phyloP scores from a whole-genome alignment of 2,329 filamentous ascomycete genomes.

The Coleophoma cylindrospora region DNA sequence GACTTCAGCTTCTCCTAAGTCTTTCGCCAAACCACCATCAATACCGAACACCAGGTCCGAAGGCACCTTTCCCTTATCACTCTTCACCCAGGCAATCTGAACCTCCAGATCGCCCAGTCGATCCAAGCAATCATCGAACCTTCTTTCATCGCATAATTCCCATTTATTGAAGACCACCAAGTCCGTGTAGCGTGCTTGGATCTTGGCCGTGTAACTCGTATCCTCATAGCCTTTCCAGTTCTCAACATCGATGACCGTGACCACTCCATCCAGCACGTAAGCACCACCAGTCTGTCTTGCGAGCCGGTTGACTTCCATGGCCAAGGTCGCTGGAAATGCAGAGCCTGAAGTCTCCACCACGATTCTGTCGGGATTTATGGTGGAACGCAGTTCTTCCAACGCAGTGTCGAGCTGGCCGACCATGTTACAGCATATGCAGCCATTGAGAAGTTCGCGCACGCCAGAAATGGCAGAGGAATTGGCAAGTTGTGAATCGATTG shows the following conservation, averaged over 20 bases:
- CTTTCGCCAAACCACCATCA: slow-evolving; percentile 70
- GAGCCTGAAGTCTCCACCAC: slow-evolving; percentile 85
- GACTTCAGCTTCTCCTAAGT: slow-evolving; percentile 36
- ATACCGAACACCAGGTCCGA: slow-evolving; percentile 81
- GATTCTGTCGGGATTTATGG: slow-evolving; percentile 69
- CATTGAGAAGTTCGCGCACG: slow-evolving; percentile 89
- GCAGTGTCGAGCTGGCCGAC: slow-evolving; percentile 85
- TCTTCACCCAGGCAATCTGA: slow-evolving; percentile 73
- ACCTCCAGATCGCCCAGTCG: slow-evolving; percentile 63
- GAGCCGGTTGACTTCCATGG: slow-evolving; percentile 66
- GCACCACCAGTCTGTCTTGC: slow-evolving; percentile 45
- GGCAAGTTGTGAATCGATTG: slow-evolving; percentile 88
- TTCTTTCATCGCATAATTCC: slow-evolving; percentile 56
- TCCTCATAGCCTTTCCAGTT: slow-evolving; percentile 74
- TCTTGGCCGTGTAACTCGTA: slow-evolving; percentile 64
- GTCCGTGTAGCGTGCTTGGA: slow-evolving; percentile 70
- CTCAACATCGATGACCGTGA: slow-evolving; percentile 70
- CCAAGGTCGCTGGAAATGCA: slow-evolving; percentile 58
- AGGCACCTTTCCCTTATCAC: slow-evolving; percentile 71
- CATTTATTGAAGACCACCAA: slow-evolving; percentile 71
- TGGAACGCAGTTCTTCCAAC: slow-evolving; percentile 64
- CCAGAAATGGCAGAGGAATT: slow-evolving; percentile 77
- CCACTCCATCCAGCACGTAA: slow-evolving; percentile 64
- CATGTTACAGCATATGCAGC: slow-evolving; percentile 98
- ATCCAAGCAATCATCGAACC: slow-evolving; percentile 61